A percentile compares a stretch with the other conserved stretches of the same genome.
Conservation (phyloP, 2,329 filamentous ascomycete genomes). For the Erysiphe pulchra region DNA sequence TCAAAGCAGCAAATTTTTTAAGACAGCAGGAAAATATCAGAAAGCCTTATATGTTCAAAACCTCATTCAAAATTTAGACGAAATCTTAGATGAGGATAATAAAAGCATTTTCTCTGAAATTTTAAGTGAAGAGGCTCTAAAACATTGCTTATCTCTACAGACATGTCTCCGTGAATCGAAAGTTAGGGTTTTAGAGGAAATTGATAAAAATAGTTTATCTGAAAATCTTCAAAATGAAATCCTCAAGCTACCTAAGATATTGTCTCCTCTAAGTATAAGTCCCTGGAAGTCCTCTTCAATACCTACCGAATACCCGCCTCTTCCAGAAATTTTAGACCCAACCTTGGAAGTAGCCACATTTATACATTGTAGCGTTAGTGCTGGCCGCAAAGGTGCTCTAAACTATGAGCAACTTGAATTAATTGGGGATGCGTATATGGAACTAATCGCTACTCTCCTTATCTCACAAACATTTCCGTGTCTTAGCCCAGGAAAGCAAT, state of each 20-base stretch:
- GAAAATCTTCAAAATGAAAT: constrained; percentile 1
- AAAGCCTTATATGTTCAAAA: constrained; percentile 5
- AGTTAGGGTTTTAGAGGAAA: constrained; percentile 1
- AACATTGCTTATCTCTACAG: constrained; percentile 6
- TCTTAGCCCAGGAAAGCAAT: constrained; percentile 39
- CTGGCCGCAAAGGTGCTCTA: constrained; percentile 7
- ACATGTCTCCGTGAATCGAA: constrained; percentile 3
- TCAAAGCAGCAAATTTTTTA: not conserved
- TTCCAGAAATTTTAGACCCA: constrained; percentile 34
- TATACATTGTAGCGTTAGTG: constrained; percentile 24
- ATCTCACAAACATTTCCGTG: constrained; percentile 47
- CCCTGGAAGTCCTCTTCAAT: constrained; percentile 27
- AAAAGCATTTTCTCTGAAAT: constrained; percentile 3
- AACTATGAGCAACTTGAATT: constrained; percentile 69
- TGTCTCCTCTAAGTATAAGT: constrained; percentile 13
- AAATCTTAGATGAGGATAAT: constrained; percentile 6
- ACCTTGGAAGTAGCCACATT: constrained; percentile 36
- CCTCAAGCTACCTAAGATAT: constrained; percentile 5
- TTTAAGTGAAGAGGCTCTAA: constrained; percentile 6
- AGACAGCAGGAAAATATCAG: not conserved
- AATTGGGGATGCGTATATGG: constrained; percentile 67
- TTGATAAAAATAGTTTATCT: not conserved
- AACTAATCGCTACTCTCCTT: constrained; percentile 48
- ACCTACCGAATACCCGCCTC: constrained; percentile 22
- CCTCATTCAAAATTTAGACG: constrained; percentile 9